Evolutionary conservation across 176 grass and related monocot species (phyloP).

Genomic region (Saccharum spontaneum): DNA sequence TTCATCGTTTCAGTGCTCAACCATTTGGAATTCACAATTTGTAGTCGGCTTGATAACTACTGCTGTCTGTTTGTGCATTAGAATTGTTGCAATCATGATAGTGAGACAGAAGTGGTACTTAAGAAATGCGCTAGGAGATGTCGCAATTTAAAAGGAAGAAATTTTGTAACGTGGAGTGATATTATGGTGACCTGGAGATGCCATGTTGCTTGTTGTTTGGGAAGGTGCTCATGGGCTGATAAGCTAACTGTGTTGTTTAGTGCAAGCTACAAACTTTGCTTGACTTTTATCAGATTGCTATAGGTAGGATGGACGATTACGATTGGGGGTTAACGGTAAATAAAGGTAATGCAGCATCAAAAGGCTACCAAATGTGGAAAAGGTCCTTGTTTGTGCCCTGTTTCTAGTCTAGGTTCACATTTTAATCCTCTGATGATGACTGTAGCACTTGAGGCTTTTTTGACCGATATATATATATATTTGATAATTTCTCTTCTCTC

Average conservation of each 20-base stretch:
- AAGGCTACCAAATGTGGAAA: neutral
- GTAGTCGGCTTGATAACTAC: neutral
- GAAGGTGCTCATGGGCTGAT: neutral
- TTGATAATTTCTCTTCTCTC: neutral
- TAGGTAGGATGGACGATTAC: neutral
- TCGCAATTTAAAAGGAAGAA: neutral
- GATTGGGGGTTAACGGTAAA: neutral
- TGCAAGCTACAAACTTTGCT: neutral
- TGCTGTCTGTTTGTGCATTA: neutral
- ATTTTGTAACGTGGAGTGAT: neutral
- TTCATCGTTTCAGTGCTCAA: neutral
- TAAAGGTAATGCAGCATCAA: neutral
- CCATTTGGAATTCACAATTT: slow-evolving; percentile 1
- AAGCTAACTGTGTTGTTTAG: slow-evolving; percentile 5
- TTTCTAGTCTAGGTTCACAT: neutral
- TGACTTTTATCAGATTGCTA: slow-evolving; percentile 8
- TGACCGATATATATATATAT: neutral
- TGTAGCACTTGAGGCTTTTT: slow-evolving; percentile 25
- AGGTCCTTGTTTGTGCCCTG: neutral
- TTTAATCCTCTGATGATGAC: neutral
- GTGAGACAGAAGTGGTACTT: neutral
- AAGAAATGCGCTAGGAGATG: slow-evolving; percentile 2
- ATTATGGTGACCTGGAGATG: slow-evolving; percentile 4
- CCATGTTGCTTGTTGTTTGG: slow-evolving; percentile 28
- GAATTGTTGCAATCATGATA: neutral